Conservation (phyloP, 1,139 yeast genomes). For the Saccharomyces pastorianus region DNA sequence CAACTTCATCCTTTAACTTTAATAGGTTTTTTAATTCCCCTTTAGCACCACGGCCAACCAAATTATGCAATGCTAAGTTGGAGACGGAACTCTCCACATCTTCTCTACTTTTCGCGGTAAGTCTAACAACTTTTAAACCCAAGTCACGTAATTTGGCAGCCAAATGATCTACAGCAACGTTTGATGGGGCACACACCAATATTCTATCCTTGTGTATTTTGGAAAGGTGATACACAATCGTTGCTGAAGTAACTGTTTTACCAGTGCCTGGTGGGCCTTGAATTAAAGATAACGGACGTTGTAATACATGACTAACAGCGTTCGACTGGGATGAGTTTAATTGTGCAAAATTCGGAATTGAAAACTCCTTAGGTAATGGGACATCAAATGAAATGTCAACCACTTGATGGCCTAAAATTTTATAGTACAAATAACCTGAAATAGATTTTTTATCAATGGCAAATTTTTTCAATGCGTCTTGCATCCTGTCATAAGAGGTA, state of each 20-base stretch:
- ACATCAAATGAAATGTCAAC: slow-evolving; percentile 55
- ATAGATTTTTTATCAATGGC: slow-evolving; percentile 68
- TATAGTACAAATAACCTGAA: slow-evolving; percentile 70
- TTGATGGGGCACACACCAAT: slow-evolving; percentile 90
- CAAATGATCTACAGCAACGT: slow-evolving; percentile 89
- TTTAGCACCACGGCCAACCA: slow-evolving; percentile 41
- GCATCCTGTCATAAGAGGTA: slow-evolving; percentile 77
- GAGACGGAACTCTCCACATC: slow-evolving; percentile 61
- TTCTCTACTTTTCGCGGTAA: slow-evolving; percentile 72
- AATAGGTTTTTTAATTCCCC: slow-evolving; percentile 54
- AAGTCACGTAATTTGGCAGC: slow-evolving; percentile 59
- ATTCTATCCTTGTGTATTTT: slow-evolving; percentile 51
- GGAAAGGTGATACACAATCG: slow-evolving; percentile 71
- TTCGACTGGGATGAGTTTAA: slow-evolving; percentile 70
- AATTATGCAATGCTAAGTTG: slow-evolving; percentile 46
- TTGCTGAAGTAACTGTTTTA: slow-evolving; percentile 88
- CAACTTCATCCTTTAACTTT: slow-evolving; percentile 54
- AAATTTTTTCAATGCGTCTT: slow-evolving; percentile 60
- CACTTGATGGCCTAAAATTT: slow-evolving; percentile 75
- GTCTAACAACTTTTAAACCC: slow-evolving; percentile 69
- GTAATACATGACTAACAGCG: slow-evolving; percentile 68
- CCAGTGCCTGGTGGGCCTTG: slow-evolving; percentile 98
- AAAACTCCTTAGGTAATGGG: slow-evolving; percentile 50
- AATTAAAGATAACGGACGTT: slow-evolving; percentile 71
- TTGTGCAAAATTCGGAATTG: slow-evolving; percentile 60